Conservation (phyloP, 805 yeast species). For the Wickerhamomyces hampshirensis region DNA sequence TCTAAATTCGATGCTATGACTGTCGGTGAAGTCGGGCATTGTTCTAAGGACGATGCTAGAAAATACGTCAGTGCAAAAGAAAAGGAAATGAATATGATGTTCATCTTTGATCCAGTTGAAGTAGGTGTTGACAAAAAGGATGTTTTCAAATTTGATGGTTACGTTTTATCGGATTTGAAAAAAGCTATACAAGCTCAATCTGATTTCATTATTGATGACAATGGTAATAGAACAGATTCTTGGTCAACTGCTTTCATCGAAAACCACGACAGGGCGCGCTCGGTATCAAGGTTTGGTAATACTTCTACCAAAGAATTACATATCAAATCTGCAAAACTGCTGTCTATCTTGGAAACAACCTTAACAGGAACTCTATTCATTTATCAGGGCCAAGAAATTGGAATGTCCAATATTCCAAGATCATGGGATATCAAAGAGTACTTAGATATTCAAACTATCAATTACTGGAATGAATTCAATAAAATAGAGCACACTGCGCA, state of each 20-base stretch:
- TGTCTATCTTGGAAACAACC: slow-evolving; percentile 40
- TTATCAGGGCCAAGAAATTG: slow-evolving; percentile 61
- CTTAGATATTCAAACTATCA: slow-evolving; percentile 44
- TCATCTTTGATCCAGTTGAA: slow-evolving; percentile 28
- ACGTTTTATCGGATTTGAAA: slow-evolving; percentile 34
- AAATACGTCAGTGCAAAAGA: slow-evolving; percentile 33
- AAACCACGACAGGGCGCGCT: slow-evolving; percentile 54
- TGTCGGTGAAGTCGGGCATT: slow-evolving; percentile 48
- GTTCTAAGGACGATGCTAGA: slow-evolving; percentile 34
- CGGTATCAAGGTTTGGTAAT: slow-evolving; percentile 47
- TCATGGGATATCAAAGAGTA: slow-evolving; percentile 46
- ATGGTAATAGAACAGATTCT: slow-evolving; percentile 34
- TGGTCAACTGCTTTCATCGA: slow-evolving; percentile 51
- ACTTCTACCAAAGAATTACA: slow-evolving; percentile 30
- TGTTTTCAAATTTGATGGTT: slow-evolving; percentile 32
- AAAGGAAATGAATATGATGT: slow-evolving; percentile 35
- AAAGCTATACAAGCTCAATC: slow-evolving; percentile 30
- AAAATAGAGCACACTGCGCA: slow-evolving; percentile 23
- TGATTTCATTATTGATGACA: slow-evolving; percentile 24
- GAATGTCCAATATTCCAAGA: slow-evolving; percentile 41
- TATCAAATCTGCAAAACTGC: slow-evolving; percentile 41
- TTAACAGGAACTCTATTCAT: slow-evolving; percentile 52
- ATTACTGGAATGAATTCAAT: slow-evolving; percentile 33
- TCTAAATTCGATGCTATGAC: slow-evolving; percentile 45
- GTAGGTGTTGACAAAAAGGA: slow-evolving; percentile 33